These are phyloP conservation scores for Adansonia digitata DNA, from an alignment of 345 rosid species.

Conservation along the genomic window DNA sequence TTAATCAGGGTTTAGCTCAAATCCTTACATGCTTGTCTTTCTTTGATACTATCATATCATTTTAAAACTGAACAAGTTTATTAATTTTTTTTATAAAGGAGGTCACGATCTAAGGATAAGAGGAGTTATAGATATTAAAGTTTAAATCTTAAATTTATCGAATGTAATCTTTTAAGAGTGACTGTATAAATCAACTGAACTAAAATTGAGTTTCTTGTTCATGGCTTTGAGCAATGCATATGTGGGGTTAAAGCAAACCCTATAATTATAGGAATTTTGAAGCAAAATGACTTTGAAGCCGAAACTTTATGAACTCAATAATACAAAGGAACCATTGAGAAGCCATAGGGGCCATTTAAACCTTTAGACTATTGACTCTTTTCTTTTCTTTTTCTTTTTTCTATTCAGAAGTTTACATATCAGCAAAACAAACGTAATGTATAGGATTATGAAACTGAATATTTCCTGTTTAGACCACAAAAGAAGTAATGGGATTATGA, in stretches of 20 bases:
- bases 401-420: neutral
- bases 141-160: too few relatives aligned
- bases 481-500: neutral
- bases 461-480: neutral
- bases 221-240: neutral
- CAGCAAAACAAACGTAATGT: neutral
- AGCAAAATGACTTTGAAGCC: neutral
- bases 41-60: neutral
- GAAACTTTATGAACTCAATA: conserved; percentile 1
- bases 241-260: conserved; percentile 9
- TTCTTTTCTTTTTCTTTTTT: neutral
- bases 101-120: too few relatives aligned
- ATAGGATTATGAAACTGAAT: neutral
- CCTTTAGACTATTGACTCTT: neutral
- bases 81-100: too few relatives aligned
- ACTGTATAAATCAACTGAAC: too few relatives aligned
- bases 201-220: too few relatives aligned
- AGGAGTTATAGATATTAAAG: too few relatives aligned
- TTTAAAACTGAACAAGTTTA: neutral
- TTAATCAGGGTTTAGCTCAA: neutral
- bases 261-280: neutral
- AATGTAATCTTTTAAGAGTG: too few relatives aligned
- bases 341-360: neutral
- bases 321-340: neutral
- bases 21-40: neutral